phyloP scores from a whole-genome alignment of 2,329 filamentous ascomycete species.

The Claviceps quebecensis region DNA sequence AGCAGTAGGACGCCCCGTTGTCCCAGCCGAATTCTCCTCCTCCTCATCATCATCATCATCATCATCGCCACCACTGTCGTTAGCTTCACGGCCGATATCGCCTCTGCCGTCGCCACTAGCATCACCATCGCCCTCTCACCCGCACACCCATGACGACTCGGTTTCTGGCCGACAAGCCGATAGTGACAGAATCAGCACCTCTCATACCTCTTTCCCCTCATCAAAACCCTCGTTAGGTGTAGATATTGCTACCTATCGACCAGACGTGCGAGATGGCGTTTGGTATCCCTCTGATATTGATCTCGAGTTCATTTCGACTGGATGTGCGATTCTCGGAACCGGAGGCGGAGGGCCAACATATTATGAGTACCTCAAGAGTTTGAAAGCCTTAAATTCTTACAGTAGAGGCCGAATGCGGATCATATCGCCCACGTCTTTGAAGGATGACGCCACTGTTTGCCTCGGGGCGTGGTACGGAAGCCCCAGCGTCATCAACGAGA shows the following conservation, averaged over 20 bases:
- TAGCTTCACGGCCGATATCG: not conserved
- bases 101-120: not conserved
- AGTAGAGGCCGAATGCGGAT: constrained; percentile 24
- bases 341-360: constrained; percentile 24
- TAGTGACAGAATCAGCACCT: constrained; percentile 14
- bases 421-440: constrained; percentile 21
- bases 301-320: constrained; percentile 21
- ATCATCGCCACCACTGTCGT: not conserved
- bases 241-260: constrained; percentile 17
- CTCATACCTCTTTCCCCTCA: constrained; percentile 15
- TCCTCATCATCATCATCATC: not conserved
- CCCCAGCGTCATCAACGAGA: constrained; percentile 26
- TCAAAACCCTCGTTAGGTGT: constrained; percentile 18
- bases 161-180: constrained; percentile 13
- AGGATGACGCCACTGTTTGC: constrained; percentile 24
- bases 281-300: constrained; percentile 25
- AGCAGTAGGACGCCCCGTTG: constrained; percentile 19
- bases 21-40: constrained; percentile 12
- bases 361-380: constrained; percentile 29
- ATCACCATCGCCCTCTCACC: constrained; percentile 1
- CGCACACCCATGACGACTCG: not conserved
- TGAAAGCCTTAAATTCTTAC: constrained; percentile 22
- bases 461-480: constrained; percentile 32
- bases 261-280: constrained; percentile 16
- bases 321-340: constrained; percentile 23